These are phyloP conservation scores for Cladophialophora psammophila DNA, from an alignment of 2,329 filamentous ascomycete genomes.

Conservation along the genomic window DNA sequence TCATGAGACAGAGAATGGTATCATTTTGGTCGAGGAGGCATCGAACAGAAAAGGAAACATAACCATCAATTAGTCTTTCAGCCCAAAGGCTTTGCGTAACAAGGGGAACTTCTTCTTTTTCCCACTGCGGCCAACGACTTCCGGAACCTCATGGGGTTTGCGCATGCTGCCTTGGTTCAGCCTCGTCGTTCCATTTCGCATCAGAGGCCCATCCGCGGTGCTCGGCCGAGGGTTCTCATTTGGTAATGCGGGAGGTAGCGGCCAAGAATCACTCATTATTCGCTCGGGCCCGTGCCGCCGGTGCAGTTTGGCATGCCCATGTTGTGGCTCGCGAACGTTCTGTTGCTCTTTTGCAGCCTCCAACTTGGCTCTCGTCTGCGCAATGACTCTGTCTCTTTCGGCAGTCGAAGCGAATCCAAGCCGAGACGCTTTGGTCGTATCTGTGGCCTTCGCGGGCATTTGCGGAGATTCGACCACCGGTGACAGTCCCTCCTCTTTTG, in stretches of 20 bases:
- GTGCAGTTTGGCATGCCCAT: constrained; percentile 53
- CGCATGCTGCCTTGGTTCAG: constrained; percentile 34
- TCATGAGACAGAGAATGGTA: constrained; percentile 21
- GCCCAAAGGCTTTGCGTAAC: constrained; percentile 54
- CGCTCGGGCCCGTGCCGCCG: constrained; percentile 53
- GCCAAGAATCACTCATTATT: constrained; percentile 56
- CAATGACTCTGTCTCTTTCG: constrained; percentile 67
- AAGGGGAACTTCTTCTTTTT: constrained; percentile 57
- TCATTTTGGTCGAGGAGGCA: constrained; percentile 12
- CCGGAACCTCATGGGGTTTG: constrained; percentile 26
- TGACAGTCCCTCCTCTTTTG: constrained; percentile 47
- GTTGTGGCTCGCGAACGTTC: constrained; percentile 38
- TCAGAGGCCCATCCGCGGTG: constrained; percentile 40
- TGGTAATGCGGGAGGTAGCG: constrained; percentile 47
- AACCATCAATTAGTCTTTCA: constrained; percentile 44
- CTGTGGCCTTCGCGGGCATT: constrained; percentile 54
- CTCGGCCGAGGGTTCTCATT: constrained; percentile 38
- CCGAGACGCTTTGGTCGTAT: constrained; percentile 64
- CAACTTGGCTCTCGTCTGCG: constrained; percentile 63
- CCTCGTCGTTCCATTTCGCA: constrained; percentile 30
- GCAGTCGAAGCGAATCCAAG: constrained; percentile 53
- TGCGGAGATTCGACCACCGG: constrained; percentile 23
- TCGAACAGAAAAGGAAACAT: neutral
- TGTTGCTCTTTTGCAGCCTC: constrained; percentile 37
- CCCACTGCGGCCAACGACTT: constrained; percentile 43